A percentile compares a stretch with the other conserved stretches of the same genome.
Conservation (phyloP, 2,329 filamentous ascomycete genomes). For the Byssochlamys sp. region DNA sequence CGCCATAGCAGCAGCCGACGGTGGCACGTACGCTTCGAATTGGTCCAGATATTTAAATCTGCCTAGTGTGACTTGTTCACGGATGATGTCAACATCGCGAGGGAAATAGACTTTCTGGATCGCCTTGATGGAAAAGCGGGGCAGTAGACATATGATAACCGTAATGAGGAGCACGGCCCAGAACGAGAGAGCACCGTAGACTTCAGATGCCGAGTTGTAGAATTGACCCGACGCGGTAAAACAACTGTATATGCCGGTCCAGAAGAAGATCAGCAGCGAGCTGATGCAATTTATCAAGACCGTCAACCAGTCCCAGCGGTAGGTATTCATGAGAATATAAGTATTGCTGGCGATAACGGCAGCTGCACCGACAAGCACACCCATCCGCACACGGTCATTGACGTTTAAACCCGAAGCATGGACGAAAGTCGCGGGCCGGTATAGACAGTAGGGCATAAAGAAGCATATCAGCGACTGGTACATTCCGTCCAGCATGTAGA, state of each 20-base stretch:
- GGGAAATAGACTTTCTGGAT: constrained; percentile 91
- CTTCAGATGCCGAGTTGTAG: constrained; percentile 66
- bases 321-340: constrained; percentile 92
- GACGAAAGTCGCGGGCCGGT: constrained; percentile 58
- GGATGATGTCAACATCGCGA: constrained; percentile 86
- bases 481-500: constrained; percentile 87
- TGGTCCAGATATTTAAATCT: constrained; percentile 66
- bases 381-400: constrained; percentile 71
- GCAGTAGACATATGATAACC: constrained; percentile 71
- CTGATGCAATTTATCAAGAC: constrained; percentile 71
- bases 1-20: constrained; percentile 31
- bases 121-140: constrained; percentile 75
- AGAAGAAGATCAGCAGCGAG: constrained; percentile 81
- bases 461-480: constrained; percentile 93
- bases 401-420: constrained; percentile 65
- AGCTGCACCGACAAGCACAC: constrained; percentile 74
- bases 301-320: constrained; percentile 97
- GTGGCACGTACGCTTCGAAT: constrained; percentile 43
- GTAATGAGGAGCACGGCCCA: constrained; percentile 77
- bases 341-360: constrained; percentile 81
- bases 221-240: constrained; percentile 53
- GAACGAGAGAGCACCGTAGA: constrained; percentile 73
- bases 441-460: constrained; percentile 81
- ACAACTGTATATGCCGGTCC: constrained; percentile 79
- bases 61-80: constrained; percentile 77